A percentile compares a stretch with the other conserved stretches of the same genome.
Evolutionary conservation across 1,284 basidiomycete genomes (phyloP).

Genomic region (Ceratobasidium sp.): DNA sequence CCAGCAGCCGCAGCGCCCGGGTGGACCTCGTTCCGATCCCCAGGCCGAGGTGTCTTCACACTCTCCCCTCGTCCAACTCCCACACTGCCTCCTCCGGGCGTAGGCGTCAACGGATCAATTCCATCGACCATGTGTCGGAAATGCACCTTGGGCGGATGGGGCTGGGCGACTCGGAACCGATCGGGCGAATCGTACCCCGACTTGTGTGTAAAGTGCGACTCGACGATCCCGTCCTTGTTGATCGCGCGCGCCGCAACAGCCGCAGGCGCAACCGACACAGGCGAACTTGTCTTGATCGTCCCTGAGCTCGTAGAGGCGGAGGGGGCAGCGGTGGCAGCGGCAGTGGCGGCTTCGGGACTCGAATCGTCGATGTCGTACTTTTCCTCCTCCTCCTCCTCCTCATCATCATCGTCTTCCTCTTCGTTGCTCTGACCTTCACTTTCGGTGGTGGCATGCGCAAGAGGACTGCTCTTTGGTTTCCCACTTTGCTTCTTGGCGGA

Average conservation of each 20-base stretch:
- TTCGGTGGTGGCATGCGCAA: constrained; percentile 11
- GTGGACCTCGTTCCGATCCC: not conserved
- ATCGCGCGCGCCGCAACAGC: constrained; percentile 15
- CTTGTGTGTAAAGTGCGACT: constrained; percentile 39
- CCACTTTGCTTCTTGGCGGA: constrained; percentile 48
- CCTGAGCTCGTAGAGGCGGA: constrained; percentile 48
- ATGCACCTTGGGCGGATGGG: constrained; percentile 65
- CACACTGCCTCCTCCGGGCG: not conserved
- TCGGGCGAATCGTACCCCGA: constrained; percentile 78
- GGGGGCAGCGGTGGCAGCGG: constrained; percentile 44
- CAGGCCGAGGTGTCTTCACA: constrained; percentile 31
- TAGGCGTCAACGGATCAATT: not conserved
- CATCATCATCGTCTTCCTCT: constrained; percentile 55
- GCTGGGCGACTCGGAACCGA: constrained; percentile 74
- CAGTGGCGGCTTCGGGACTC: constrained; percentile 63
- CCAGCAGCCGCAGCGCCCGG: constrained; percentile 49
- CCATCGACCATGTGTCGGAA: constrained; percentile 57
- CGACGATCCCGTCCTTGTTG: constrained; percentile 26
- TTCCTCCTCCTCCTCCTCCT: constrained; percentile 71
- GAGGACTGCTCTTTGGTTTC: constrained; percentile 31
- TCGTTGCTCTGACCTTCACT: too few relatives aligned
- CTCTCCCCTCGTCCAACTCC: not conserved
- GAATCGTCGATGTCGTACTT: constrained; percentile 92
- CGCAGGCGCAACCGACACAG: constrained; percentile 30
- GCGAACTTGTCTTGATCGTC: not conserved